phyloP scores from a whole-genome alignment of 352 stramenopile genomes.

The Globisporangium uncinulatum region DNA sequence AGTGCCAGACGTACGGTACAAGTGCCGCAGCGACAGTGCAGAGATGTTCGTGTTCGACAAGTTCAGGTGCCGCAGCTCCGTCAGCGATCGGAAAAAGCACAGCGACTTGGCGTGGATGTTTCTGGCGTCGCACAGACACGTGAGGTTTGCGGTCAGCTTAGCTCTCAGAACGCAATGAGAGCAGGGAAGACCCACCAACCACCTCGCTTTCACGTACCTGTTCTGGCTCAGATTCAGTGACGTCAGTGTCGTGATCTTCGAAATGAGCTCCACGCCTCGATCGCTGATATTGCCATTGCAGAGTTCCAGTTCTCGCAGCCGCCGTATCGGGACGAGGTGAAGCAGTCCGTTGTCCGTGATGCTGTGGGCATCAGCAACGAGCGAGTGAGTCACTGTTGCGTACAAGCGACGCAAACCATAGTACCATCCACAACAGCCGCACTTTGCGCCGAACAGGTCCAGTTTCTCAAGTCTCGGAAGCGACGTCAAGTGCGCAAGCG shows the following conservation, averaged over 20 bases:
- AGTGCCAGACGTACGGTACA: constrained; percentile 41
- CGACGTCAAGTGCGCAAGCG: constrained; percentile 44
- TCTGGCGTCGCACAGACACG: constrained; percentile 19
- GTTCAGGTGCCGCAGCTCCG: constrained; percentile 58
- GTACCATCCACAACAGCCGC: constrained; percentile 4
- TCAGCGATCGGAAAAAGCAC: constrained; percentile 50
- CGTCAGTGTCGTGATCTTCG: constrained; percentile 62
- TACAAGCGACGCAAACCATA: not conserved
- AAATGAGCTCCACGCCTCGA: constrained; percentile 64
- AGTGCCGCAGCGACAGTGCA: constrained; percentile 54
- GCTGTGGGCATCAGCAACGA: constrained; percentile 11
- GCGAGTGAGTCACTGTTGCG: not conserved
- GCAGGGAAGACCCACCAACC: no score
- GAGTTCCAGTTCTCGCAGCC: constrained; percentile 57
- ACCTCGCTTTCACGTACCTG: constrained; percentile 20
- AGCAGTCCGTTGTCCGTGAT: constrained; percentile 68
- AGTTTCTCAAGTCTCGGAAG: constrained; percentile 47
- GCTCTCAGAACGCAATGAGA: no score
- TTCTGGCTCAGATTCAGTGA: constrained; percentile 84
- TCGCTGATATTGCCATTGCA: constrained; percentile 66
- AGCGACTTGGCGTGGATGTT: constrained; percentile 69
- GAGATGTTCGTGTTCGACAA: constrained; percentile 73
- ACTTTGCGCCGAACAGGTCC: constrained; percentile 78
- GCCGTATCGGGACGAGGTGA: constrained; percentile 43
- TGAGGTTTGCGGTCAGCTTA: not conserved